These are phyloP conservation scores for Solanum arcanum DNA, from an alignment of 257 asterid species.

Conservation along the genomic window DNA sequence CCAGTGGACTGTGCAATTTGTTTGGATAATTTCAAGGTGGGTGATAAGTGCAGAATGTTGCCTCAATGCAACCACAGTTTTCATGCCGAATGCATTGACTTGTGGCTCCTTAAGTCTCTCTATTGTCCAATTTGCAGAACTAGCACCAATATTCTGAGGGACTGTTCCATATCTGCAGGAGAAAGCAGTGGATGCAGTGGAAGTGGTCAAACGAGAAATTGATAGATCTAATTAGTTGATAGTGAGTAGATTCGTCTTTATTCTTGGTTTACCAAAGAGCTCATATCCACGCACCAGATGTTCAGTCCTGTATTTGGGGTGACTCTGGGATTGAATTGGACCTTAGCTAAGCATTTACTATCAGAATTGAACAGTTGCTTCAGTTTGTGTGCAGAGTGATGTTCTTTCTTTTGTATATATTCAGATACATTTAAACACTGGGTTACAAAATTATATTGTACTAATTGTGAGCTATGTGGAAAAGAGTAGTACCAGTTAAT, in stretches of 20 bases:
- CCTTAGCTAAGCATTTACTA: not conserved
- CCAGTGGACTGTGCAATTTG: conserved; percentile 55
- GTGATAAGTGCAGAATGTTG: conserved; percentile 62
- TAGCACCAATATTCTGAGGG: conserved; percentile 7
- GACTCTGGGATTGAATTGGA: not conserved
- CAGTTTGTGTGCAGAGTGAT: not conserved
- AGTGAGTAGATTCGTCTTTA: not conserved
- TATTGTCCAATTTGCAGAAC: conserved; percentile 65
- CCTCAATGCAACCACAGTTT: conserved; percentile 60
- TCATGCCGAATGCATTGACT: conserved; percentile 62
- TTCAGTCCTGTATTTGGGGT: not conserved
- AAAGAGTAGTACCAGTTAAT: not conserved
- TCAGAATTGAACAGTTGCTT: not conserved
- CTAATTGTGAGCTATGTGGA: not conserved
- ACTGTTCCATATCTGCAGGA: not conserved
- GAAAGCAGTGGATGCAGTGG: conserved; percentile 1
- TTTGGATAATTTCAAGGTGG: conserved; percentile 36
- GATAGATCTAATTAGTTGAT: not conserved
- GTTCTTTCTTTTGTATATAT: not conserved
- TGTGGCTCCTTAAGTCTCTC: conserved; percentile 52
- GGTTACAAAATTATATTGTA: not conserved
- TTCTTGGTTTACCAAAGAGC: not conserved
- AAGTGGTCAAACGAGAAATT: not conserved
- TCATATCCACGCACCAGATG: not conserved
- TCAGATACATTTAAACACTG: not conserved